These are phyloP conservation scores for Betula pendula DNA, from an alignment of 306 rosid genomes.

Conservation along the genomic window DNA sequence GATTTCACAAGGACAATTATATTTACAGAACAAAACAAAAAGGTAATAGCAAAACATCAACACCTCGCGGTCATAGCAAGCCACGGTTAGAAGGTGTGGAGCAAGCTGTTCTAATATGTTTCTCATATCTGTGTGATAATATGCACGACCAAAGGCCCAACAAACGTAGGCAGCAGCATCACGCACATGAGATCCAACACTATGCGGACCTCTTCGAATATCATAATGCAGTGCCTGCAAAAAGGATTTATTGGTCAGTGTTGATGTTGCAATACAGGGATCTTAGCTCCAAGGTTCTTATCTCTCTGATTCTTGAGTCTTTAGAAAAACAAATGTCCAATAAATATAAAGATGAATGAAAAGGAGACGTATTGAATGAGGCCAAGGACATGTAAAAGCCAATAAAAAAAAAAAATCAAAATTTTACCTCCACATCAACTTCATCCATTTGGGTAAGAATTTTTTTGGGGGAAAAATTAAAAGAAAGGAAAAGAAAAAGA, in stretches of 20 bases:
- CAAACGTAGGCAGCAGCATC: slow-evolving; percentile 98
- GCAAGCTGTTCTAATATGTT: slow-evolving; percentile 76
- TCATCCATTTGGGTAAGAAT: neutral
- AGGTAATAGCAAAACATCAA: slow-evolving; percentile 20
- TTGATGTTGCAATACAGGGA: slow-evolving; percentile 9
- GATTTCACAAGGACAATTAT: neutral
- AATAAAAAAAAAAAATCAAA: neutral
- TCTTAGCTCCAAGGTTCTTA: slow-evolving; percentile 27
- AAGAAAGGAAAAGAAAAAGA: neutral
- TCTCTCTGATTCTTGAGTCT: neutral
- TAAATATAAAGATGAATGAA: neutral
- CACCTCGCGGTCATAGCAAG: slow-evolving; percentile 98
- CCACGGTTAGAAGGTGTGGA: slow-evolving; percentile 86
- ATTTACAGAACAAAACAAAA: slow-evolving; percentile 15
- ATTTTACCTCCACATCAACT: neutral
- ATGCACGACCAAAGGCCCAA: slow-evolving; percentile 99
- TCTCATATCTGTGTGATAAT: slow-evolving; percentile 80
- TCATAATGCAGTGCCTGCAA: slow-evolving; percentile 90
- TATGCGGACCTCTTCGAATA: slow-evolving; percentile 97
- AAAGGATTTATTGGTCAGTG: slow-evolving; percentile 36
- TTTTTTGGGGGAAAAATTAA: no score
- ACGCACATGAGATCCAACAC: slow-evolving; percentile 98
- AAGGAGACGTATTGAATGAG: neutral
- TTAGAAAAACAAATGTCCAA: neutral
- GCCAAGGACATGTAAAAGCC: neutral